A percentile compares a stretch with the other conserved stretches of the same genome.
Conservation (phyloP, 768 basidiomycete species). For the Russula lepida region DNA sequence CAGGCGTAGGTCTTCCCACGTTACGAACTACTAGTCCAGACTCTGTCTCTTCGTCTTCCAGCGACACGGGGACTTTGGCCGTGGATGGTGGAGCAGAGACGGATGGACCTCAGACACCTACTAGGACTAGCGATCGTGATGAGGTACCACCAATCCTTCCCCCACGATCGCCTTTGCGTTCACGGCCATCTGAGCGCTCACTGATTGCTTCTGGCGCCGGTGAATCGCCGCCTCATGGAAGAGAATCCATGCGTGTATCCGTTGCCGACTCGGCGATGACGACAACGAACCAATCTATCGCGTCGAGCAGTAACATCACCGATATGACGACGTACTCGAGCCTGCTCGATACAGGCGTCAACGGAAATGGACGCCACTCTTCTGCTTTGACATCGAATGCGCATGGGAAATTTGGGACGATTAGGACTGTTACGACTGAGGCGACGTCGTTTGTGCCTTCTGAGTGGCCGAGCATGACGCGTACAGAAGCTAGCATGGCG, state of each 20-base stretch:
- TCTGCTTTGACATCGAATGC: slow-evolving; percentile 25
- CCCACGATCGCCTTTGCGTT: slow-evolving; percentile 47
- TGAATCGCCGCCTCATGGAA: slow-evolving; percentile 5
- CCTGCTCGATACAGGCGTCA: slow-evolving; percentile 38
- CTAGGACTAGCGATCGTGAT: slow-evolving; percentile 29
- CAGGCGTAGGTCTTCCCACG: slow-evolving; percentile 9
- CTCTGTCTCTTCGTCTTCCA: slow-evolving; percentile 3
- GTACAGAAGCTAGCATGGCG: slow-evolving; percentile 54
- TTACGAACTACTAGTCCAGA: slow-evolving; percentile 14
- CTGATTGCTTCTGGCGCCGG: not conserved
- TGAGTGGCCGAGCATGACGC: slow-evolving; percentile 56
- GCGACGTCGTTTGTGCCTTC: slow-evolving; percentile 49
- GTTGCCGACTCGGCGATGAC: slow-evolving; percentile 38
- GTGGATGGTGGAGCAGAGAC: slow-evolving; percentile 15
- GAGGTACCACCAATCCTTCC: slow-evolving; percentile 35
- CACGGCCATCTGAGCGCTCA: slow-evolving; percentile 26
- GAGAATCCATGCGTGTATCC: slow-evolving; percentile 21
- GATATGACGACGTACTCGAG: slow-evolving; percentile 53
- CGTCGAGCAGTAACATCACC: slow-evolving; percentile 47
- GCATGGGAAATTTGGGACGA: slow-evolving; percentile 61
- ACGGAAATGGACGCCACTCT: slow-evolving; percentile 29
- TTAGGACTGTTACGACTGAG: slow-evolving; percentile 77
- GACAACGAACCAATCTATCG: slow-evolving; percentile 51
- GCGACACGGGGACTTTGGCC: slow-evolving; percentile 26
- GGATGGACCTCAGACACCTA: slow-evolving; percentile 17